These are phyloP conservation scores for Scedosporium boydii DNA, from an alignment of 2,329 filamentous ascomycete species.

Conservation along the genomic window DNA sequence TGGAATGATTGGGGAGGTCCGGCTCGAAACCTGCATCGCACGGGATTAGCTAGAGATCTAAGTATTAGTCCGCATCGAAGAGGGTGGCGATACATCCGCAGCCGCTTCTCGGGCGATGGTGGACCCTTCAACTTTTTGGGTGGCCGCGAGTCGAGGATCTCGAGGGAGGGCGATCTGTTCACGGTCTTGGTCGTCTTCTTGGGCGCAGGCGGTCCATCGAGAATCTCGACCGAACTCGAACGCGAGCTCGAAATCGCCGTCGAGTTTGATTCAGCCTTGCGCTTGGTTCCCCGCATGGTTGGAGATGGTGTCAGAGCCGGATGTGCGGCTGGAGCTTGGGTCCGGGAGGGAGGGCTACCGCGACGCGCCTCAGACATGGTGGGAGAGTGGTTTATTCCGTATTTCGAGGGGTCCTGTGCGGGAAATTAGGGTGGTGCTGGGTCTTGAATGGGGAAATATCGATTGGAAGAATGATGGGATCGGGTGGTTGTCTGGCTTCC, in stretches of 20 bases:
- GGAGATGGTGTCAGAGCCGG: neutral
- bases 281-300: neutral
- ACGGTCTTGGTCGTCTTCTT: neutral
- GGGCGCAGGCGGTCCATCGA: neutral
- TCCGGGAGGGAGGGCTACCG: neutral
- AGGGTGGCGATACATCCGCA: neutral
- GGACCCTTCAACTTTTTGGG: neutral
- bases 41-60: neutral
- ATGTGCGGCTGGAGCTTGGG: neutral
- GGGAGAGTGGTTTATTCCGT: no score
- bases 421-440: no score
- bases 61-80: neutral
- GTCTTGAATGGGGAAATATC: no score
- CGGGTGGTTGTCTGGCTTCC: no score
- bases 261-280: neutral
- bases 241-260: neutral
- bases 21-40: constrained; percentile 19
- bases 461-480: no score
- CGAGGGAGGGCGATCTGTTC: neutral
- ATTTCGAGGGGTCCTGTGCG: no score
- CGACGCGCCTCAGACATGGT: neutral
- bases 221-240: neutral
- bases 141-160: neutral
- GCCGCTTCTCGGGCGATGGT: neutral
- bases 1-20: constrained; percentile 24